phyloP scores from a whole-genome alignment of 2,329 filamentous ascomycete genomes.

The Endocalyx cinctus region DNA sequence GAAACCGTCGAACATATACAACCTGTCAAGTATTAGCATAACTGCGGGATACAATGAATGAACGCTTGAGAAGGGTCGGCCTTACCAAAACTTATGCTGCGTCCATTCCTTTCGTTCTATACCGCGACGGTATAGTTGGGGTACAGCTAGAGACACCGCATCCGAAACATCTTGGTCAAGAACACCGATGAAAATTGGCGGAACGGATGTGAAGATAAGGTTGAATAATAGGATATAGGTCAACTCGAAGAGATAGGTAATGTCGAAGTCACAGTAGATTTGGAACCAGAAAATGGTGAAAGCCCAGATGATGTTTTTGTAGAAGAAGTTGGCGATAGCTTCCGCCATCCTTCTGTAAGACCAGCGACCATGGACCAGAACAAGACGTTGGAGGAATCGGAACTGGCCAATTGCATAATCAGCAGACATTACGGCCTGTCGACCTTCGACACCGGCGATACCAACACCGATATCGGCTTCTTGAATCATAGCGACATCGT shows the following conservation, averaged over 20 bases:
- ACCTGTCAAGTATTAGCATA: constrained; percentile 42
- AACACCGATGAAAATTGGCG: constrained; percentile 92
- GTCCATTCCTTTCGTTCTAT: constrained; percentile 98
- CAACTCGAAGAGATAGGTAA: constrained; percentile 95
- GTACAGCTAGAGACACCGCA: constrained; percentile 86
- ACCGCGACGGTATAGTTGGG: constrained; percentile 89
- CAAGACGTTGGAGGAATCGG: constrained; percentile 76
- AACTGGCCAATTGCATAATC: constrained; percentile 96
- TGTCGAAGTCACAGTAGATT: constrained; percentile 92
- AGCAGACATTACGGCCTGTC: constrained; percentile 92
- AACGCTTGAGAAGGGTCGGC: constrained; percentile 10
- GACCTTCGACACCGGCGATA: constrained; percentile 87
- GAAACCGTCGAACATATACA: constrained; percentile 90
- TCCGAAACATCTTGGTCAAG: constrained; percentile 96
- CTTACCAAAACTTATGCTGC: constrained; percentile 91
- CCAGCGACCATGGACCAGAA: constrained; percentile 90
- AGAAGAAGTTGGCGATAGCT: constrained; percentile 98
- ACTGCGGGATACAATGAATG: constrained; percentile 22
- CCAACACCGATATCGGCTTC: constrained; percentile 95
- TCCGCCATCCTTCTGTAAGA: constrained; percentile 93
- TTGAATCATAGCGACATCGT: constrained; percentile 97
- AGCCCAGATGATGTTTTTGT: constrained; percentile 99
- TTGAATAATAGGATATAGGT: constrained; percentile 97
- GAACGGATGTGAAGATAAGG: constrained; percentile 90
- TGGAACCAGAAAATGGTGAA: constrained; percentile 97